These are phyloP conservation scores for Chrysoporthe puriensis DNA, from an alignment of 2,329 filamentous ascomycete genomes.

Conservation along the genomic window DNA sequence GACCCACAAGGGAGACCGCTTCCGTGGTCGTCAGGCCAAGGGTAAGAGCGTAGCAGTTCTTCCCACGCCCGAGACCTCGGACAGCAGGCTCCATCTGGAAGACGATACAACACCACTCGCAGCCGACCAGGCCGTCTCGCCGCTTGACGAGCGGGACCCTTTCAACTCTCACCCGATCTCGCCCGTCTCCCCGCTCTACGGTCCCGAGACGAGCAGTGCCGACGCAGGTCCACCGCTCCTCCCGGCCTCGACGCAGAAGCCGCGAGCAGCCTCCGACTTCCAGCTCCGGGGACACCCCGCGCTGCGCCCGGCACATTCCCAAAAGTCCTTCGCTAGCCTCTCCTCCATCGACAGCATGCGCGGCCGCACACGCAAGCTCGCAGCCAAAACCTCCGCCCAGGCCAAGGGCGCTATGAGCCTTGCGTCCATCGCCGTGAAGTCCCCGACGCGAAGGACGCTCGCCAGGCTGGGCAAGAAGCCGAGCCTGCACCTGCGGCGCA, in stretches of 20 bases:
- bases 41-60: not conserved
- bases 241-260: not conserved
- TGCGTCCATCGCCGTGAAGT: constrained; percentile 20
- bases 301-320: constrained; percentile 22
- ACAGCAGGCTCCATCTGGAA: not conserved
- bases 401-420: constrained; percentile 25
- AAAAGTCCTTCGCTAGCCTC: constrained; percentile 23
- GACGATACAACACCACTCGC: too few species aligned
- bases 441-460: constrained; percentile 22
- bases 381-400: constrained; percentile 22
- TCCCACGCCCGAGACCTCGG: constrained; percentile 2
- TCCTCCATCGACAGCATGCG: constrained; percentile 26
- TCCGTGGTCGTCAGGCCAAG: not conserved
- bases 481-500: constrained; percentile 17
- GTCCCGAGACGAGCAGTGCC: not conserved
- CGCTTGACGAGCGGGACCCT: constrained; percentile 1
- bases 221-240: not conserved
- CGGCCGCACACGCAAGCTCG: constrained; percentile 16
- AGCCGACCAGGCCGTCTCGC: not conserved
- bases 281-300: constrained; percentile 16
- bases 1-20: not conserved
- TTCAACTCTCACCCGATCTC: constrained; percentile 7
- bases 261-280: not conserved
- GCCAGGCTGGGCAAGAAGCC: constrained; percentile 18
- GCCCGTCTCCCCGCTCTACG: not conserved